Evolutionary conservation across 768 basidiomycete genomes (phyloP).

Genomic region (Collybia nuda): DNA sequence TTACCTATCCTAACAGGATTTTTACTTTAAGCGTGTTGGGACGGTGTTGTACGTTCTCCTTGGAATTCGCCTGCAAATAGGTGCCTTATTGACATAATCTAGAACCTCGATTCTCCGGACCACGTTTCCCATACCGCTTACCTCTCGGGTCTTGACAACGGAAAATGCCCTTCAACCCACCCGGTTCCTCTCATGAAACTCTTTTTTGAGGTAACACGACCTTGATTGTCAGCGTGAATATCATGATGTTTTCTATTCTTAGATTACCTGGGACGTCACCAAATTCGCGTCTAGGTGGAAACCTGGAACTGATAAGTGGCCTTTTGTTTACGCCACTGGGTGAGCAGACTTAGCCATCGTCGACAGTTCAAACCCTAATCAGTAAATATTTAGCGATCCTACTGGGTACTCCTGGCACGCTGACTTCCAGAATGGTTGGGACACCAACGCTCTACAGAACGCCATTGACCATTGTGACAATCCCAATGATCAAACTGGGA

Average conservation of each 20-base stretch:
- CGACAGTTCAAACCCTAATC: background rate
- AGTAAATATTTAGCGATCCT: conserved; percentile 36
- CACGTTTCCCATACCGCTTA: conserved; percentile 35
- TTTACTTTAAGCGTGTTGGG: conserved; percentile 32
- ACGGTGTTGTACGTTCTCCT: conserved; percentile 29
- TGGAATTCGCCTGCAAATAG: background rate
- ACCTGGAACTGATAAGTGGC: conserved; percentile 31
- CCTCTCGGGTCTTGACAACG: conserved; percentile 35
- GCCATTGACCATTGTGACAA: conserved; percentile 47
- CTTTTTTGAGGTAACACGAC: conserved; percentile 30
- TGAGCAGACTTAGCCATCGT: conserved; percentile 11
- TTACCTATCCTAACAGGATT: background rate
- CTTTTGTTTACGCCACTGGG: conserved; percentile 46
- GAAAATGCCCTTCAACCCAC: conserved; percentile 34
- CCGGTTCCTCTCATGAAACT: conserved; percentile 39
- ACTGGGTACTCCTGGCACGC: conserved; percentile 50
- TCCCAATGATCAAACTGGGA: conserved; percentile 32
- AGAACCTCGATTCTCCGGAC: conserved; percentile 40
- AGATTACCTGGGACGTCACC: conserved; percentile 40
- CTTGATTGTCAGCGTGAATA: background rate
- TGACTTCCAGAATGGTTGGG: conserved; percentile 55
- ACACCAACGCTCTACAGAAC: conserved; percentile 39
- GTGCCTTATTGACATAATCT: background rate
- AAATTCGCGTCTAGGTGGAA: conserved; percentile 33
- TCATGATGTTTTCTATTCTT: background rate